Base-by-base conservation (phyloP, 2,329 filamentous ascomycete species). In the Neofusicoccum umdonicola region DNA sequence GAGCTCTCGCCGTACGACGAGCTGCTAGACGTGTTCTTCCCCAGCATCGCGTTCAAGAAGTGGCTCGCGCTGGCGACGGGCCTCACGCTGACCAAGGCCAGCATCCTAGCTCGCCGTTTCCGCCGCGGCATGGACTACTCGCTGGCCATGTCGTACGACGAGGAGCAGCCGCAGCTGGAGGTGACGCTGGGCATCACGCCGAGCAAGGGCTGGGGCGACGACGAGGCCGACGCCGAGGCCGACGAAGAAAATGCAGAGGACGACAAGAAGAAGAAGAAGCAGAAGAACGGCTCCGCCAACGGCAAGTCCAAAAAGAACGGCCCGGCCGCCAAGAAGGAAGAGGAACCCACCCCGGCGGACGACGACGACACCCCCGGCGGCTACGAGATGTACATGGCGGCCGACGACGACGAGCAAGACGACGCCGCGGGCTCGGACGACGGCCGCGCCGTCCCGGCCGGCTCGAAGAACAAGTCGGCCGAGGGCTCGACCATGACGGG, bases 351-450 rank as follows among this genome's bases (percentile, higher is more conserved):
- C 11, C 7, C 63, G 6, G 17, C 45, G 4, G 89, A 74, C 63
- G 72, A 80, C 47, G 72, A 65, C 35, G 57, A 65, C 31, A 61
- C 42, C 7, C 54, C 56, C 1, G 91, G 91, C 63, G 91, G 91
- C 37, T 90, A 92, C 74, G 90, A 93, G 73, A 90, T 97, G 66
- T 97, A 97, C 83, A 97, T 97, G 93, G 93, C 92, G 0, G 91
- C 90, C 61, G 91, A 93, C 57, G 90, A 93, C 44, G 89, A 65
- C 48, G 85, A 87, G 52, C 78, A 82, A 61, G 90, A 93, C 60
- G 90, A 93, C 45, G 89, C 75, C 63, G 69, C 64, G 22, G 76
- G 72, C 17, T 77, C 76, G 11, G 72, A 80, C 48, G 72, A 79
- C 57, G 77, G 74, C 39, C 74, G 77, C 44, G 72, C 71, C 35